Evolutionary conservation across 257 asterid genomes (phyloP).

Genomic region (Haberlea rhodopensis): DNA sequence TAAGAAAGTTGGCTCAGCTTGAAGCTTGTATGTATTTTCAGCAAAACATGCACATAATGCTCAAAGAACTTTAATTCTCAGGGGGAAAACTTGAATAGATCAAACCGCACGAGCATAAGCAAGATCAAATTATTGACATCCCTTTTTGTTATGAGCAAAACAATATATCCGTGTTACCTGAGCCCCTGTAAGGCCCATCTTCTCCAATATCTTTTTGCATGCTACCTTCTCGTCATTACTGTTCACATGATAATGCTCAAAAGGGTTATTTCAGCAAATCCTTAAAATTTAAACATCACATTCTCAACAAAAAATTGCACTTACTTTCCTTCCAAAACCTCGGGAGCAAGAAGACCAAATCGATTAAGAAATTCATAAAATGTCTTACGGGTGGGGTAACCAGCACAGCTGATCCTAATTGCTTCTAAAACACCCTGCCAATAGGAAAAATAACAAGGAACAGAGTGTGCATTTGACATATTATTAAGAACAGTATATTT

Average conservation of each 20-base stretch:
- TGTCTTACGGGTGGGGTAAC: constrained; percentile 96
- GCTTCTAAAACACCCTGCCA: constrained; percentile 93
- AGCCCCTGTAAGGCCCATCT: constrained; percentile 73
- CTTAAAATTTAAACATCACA: constrained; percentile 14
- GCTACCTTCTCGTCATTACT: constrained; percentile 73
- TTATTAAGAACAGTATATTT: constrained; percentile 10
- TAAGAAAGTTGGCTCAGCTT: neutral
- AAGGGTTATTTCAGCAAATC: constrained; percentile 24
- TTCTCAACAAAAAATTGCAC: constrained; percentile 29
- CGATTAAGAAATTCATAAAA: constrained; percentile 82
- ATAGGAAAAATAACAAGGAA: constrained; percentile 8
- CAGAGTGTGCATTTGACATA: constrained; percentile 1
- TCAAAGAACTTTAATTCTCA: neutral
- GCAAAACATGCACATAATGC: neutral
- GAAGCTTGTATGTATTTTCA: neutral
- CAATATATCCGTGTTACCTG: constrained; percentile 59
- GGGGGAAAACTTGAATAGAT: neutral
- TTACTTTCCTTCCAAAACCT: constrained; percentile 80
- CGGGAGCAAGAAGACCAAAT: constrained; percentile 90
- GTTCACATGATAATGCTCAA: constrained; percentile 29
- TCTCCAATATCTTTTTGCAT: constrained; percentile 79
- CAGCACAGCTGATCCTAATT: constrained; percentile 97
- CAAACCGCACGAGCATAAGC: neutral
- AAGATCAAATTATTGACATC: neutral
- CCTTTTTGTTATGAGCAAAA: neutral